Base-by-base conservation (phyloP, 1,139 yeast species). In the Yamadazyma epiphylla region DNA sequence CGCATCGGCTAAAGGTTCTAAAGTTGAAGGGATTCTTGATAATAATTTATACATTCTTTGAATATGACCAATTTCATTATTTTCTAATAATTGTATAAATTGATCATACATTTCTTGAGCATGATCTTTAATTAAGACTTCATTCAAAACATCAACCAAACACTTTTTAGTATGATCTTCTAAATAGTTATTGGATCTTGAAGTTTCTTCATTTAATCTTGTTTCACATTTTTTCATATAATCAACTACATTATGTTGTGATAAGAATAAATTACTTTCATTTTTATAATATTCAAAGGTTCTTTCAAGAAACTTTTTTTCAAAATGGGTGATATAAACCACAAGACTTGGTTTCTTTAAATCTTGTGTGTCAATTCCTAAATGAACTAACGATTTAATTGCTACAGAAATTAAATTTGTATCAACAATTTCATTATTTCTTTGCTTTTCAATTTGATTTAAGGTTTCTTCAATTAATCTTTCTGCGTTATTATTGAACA, bases 191-290 rank as follows among this genome's bases (percentile, higher is more conserved):
- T 80, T 81, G 38, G 91, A 79, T 30, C 94, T 71, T 29, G 80
- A 74, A 36, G 81, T 76, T 58, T 91, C 98, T 53, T 88, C 95
- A 23, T 76, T 74, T 28, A 91, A 75, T 41, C 96, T 71, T 27
- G 75, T 70, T 48, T 85, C 89, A 29, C 95, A 95, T 55, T 83
- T 86, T 43, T 76, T 78, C 77, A 91, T 81, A 59, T 91, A 91
- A 51, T 87, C 95, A 23, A 89, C 91, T 29, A 89, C 94, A 45
- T 88, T 83, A 54, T 87, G 84, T 24, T 76, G 74, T 4, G 73
- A 60, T 41, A 91, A 65, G 52, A 79, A 88, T 30, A 69, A 69
- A 14, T 67, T 63, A 29, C 94, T 79, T 56, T 89, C 96, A 28
- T 64, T 64, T 24, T 67, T 61, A 57, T 89, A 91, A 55, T 83